These are phyloP conservation scores for Rhizopus stolonifer DNA, from an alignment of 371 early-diverging fungal genomes.

Conservation along the genomic window DNA sequence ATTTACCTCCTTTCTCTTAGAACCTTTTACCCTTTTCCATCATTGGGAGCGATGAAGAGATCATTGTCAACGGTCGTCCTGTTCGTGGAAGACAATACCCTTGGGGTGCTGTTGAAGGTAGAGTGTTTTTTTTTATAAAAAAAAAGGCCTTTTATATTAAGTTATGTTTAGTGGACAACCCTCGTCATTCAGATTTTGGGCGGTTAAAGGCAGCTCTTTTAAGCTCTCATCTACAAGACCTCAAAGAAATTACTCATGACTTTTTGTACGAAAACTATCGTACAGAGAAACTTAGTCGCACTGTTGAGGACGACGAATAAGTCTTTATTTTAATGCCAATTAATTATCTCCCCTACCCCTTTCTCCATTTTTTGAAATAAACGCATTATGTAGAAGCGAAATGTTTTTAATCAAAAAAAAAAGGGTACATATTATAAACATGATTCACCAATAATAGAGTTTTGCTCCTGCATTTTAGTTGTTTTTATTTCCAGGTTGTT, in stretches of 20 bases:
- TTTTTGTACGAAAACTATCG: constrained; percentile 90
- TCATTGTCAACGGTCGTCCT: constrained; percentile 68
- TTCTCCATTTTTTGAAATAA: too few relatives aligned
- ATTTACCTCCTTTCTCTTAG: constrained; percentile 26
- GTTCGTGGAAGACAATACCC: constrained; percentile 97
- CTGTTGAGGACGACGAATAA: constrained; percentile 52
- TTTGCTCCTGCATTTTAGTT: too few relatives aligned
- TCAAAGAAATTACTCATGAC: constrained; percentile 86
- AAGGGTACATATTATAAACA: too few relatives aligned
- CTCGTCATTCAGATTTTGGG: constrained; percentile 96
- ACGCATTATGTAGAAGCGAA: neutral
- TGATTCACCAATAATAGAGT: too few relatives aligned
- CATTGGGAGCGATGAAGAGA: constrained; percentile 94
- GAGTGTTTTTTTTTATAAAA: constrained; percentile 1
- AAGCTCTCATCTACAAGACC: constrained; percentile 90
- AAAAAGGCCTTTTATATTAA: neutral
- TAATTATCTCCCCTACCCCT: constrained; percentile 13
- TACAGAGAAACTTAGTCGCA: constrained; percentile 86
- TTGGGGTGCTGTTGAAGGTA: constrained; percentile 98
- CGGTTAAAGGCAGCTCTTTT: constrained; percentile 90
- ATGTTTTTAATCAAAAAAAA: too few relatives aligned
- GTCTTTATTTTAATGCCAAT: too few relatives aligned
- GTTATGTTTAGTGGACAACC: constrained; percentile 63
- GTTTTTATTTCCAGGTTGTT: too few relatives aligned
- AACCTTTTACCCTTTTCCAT: constrained; percentile 93